phyloP scores from a whole-genome alignment of 169 alveolate genomes.

The Cryptosporidium felis region DNA sequence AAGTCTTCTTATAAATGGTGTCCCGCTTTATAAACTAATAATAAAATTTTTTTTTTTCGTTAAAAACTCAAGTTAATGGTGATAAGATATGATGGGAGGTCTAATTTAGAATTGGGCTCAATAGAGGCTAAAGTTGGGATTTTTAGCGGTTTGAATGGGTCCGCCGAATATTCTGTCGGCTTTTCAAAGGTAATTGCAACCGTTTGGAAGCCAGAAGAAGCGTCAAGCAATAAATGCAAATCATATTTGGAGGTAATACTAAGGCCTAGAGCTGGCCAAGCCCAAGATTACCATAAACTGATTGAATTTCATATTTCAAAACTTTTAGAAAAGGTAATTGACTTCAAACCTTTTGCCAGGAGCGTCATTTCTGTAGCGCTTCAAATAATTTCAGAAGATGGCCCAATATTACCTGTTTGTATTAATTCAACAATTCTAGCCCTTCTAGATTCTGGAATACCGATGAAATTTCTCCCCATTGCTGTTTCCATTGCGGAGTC shows the following conservation, averaged over 20 bases:
- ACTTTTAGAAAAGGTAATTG: conserved; percentile 43
- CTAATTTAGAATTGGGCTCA: conserved; percentile 46
- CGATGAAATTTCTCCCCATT: conserved; percentile 26
- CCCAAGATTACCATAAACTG: conserved; percentile 30
- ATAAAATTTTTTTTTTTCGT: neutral
- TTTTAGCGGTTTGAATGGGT: conserved; percentile 47
- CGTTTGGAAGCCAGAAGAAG: conserved; percentile 66
- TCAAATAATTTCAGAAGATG: conserved; percentile 56
- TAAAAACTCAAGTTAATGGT: conserved; percentile 8
- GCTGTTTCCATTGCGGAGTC: conserved; percentile 65
- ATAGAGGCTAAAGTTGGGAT: conserved; percentile 15
- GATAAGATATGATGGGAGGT: conserved; percentile 53
- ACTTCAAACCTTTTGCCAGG: conserved; percentile 19
- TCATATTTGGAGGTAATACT: conserved; percentile 43
- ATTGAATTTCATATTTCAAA: neutral
- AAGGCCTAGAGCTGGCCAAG: conserved; percentile 15
- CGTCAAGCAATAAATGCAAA: conserved; percentile 5
- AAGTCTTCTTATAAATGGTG: neutral
- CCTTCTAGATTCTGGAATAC: conserved; percentile 45
- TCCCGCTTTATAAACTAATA: neutral
- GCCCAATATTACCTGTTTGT: conserved; percentile 47
- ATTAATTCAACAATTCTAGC: conserved; percentile 63
- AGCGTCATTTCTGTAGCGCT: conserved; percentile 50
- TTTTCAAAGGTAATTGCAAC: conserved; percentile 36
- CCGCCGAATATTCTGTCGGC: conserved; percentile 62